phyloP scores from a whole-genome alignment of 345 rosid genomes.

The Pelargonium nanum region DNA sequence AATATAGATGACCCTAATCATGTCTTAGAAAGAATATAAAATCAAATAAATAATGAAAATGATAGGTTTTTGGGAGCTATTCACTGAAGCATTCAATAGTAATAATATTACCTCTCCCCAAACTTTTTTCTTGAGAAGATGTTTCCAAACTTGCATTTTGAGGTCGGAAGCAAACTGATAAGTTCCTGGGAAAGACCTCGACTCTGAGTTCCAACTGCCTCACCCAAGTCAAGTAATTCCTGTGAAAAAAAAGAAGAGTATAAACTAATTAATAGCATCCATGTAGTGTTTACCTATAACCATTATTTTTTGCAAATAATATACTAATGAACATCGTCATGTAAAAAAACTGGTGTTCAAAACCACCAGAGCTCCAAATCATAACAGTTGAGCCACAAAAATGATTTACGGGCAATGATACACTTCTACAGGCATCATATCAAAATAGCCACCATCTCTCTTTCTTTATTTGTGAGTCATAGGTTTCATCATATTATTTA shows the following conservation, averaged over 20 bases:
- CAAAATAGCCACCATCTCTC: neutral
- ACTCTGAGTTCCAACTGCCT: slow-evolving; percentile 55
- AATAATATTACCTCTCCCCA: slow-evolving; percentile 39
- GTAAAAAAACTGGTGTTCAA: no score
- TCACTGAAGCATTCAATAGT: slow-evolving; percentile 5
- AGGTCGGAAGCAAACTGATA: slow-evolving; percentile 49
- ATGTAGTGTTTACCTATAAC: neutral
- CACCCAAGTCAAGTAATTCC: slow-evolving; percentile 66
- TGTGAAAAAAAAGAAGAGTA: slow-evolving; percentile 14
- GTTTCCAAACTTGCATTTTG: slow-evolving; percentile 47
- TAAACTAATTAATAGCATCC: neutral
- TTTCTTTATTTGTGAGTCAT: neutral
- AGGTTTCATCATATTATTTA: no score
- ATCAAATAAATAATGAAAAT: neutral
- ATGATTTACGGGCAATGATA: neutral
- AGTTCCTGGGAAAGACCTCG: slow-evolving; percentile 53
- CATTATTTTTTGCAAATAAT: neutral
- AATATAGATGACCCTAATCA: neutral
- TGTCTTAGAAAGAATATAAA: neutral
- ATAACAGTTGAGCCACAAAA: neutral
- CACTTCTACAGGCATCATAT: neutral
- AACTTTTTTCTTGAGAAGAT: slow-evolving; percentile 44
- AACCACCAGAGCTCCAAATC: no score
- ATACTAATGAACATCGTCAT: neutral
- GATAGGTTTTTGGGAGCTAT: neutral